Evolutionary conservation across 2,329 filamentous ascomycete species (phyloP).

Genomic region (Bipolaris zeicola): DNA sequence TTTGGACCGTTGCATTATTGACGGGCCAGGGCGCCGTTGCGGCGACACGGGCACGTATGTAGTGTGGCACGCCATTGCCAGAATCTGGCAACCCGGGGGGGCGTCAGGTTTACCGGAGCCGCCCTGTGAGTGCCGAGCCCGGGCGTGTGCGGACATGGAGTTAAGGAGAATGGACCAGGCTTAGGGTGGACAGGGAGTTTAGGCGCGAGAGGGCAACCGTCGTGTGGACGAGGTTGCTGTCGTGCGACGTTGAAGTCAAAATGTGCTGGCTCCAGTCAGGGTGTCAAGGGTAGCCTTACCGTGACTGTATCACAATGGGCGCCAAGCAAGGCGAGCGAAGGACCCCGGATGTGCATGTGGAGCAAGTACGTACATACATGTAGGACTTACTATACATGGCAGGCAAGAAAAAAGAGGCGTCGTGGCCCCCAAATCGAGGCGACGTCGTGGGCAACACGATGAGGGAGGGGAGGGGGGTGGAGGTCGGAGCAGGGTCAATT

Average conservation of each 20-base stretch:
- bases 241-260: constrained; percentile 25
- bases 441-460: constrained; percentile 20
- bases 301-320: constrained; percentile 18
- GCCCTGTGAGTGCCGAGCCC: constrained; percentile 18
- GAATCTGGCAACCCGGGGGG: constrained; percentile 5
- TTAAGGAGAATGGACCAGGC: constrained; percentile 13
- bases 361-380: not conserved
- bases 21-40: constrained; percentile 7
- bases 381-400: too few relatives aligned
- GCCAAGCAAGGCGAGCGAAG: constrained; percentile 11
- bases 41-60: not conserved
- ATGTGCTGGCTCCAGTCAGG: constrained; percentile 43
- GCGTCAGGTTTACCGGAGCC: constrained; percentile 14
- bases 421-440: constrained; percentile 19
- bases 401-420: not conserved
- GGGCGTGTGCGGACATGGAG: constrained; percentile 10
- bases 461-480: constrained; percentile 21
- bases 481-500: constrained; percentile 26
- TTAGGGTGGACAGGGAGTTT: constrained; percentile 11
- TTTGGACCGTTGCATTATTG: constrained; percentile 4
- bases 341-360: constrained; percentile 2
- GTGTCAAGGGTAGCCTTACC: constrained; percentile 24
- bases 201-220: constrained; percentile 10
- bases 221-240: constrained; percentile 19
- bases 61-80: constrained; percentile 1